phyloP scores from a whole-genome alignment of 2,329 filamentous ascomycete genomes.

The Clarireedia hainanense region DNA sequence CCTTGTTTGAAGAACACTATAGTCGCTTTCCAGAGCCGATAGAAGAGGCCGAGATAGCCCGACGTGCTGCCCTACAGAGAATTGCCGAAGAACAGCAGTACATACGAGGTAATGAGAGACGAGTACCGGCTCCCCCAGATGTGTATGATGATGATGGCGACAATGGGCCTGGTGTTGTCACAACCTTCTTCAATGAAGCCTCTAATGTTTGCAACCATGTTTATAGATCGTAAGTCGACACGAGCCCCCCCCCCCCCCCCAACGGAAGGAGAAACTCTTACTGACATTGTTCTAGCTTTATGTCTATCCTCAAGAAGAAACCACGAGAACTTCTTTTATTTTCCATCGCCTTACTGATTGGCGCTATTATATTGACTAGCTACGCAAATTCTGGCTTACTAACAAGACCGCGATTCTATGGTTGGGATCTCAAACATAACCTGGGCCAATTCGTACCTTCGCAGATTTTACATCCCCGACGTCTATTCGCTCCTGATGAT shows the following conservation, averaged over 20 bases:
- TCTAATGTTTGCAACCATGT: no score
- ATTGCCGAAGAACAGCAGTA: constrained; percentile 13
- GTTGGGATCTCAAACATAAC: neutral
- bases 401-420: neutral
- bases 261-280: no score
- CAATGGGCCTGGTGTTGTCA: neutral
- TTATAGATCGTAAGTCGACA: no score
- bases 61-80: neutral
- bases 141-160: neutral
- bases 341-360: no score
- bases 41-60: constrained; percentile 9
- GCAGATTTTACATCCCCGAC: constrained; percentile 1
- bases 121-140: neutral
- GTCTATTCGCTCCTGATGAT: constrained; percentile 8
- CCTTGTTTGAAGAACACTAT: constrained; percentile 8
- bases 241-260: no score
- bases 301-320: no score
- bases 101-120: neutral
- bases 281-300: no score
- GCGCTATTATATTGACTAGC: no score
- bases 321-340: no score
- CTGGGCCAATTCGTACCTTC: constrained; percentile 4
- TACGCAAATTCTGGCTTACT: neutral
- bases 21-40: neutral
- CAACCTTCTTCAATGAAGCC: neutral